Evolutionary conservation across 176 grass and related monocot genomes (phyloP).

Genomic region (Phyllostachys edulis): DNA sequence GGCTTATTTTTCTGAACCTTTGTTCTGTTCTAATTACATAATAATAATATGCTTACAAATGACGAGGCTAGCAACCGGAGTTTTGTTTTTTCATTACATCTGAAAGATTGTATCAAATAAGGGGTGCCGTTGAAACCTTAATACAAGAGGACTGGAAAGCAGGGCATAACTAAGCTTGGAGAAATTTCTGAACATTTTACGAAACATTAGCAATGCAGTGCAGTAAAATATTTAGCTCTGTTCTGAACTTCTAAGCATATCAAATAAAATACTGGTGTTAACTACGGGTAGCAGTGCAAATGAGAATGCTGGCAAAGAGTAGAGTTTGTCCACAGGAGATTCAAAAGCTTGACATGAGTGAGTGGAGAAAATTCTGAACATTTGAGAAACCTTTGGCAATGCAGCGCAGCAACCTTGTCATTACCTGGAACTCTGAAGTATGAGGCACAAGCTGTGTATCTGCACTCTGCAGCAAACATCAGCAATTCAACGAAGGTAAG

Average conservation of each 20-base stretch:
- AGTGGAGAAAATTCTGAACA: not conserved
- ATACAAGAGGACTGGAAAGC: not conserved
- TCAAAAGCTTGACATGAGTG: not conserved
- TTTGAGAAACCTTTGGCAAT: not conserved
- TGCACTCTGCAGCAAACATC: not conserved
- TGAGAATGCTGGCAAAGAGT: not conserved
- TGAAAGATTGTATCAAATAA: not conserved
- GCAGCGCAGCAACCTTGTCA: not conserved
- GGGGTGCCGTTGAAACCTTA: not conserved
- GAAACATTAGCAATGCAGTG: not conserved
- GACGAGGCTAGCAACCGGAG: not conserved
- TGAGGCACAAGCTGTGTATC: not conserved
- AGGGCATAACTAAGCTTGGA: not conserved
- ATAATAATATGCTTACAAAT: slow-evolving; percentile 10
- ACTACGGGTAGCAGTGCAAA: not conserved
- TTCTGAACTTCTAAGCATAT: not conserved
- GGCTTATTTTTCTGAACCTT: not conserved
- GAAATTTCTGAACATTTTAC: not conserved
- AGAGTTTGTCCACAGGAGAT: not conserved
- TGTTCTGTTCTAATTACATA: not conserved
- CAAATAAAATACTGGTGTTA: not conserved
- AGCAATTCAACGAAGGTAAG: not conserved
- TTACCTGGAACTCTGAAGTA: not conserved
- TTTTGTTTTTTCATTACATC: not conserved
- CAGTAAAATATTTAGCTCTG: not conserved